Percentiles rank a stretch among this genome's conserved stretches.
Conservation (phyloP, 148 eudicot species). For the Rhododendron kiyosumense region DNA sequence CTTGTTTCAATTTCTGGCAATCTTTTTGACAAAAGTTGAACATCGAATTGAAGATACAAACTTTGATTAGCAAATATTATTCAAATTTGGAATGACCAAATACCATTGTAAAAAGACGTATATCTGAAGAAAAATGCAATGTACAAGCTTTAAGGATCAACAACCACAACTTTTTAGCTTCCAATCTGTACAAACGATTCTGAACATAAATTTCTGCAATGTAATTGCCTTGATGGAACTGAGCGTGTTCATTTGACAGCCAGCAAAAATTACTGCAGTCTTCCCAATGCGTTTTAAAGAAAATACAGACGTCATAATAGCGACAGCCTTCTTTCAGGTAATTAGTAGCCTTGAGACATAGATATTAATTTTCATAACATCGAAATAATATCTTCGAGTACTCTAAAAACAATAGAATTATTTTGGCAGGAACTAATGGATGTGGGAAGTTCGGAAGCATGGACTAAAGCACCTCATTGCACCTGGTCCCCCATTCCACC, state of each 20-base stretch:
- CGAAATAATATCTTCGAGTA: neutral
- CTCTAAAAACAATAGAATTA: neutral
- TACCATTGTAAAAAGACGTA: neutral
- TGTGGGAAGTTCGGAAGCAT: slow-evolving; percentile 51
- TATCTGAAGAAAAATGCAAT: neutral
- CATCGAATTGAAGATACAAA: too few species aligned
- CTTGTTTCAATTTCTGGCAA: neutral
- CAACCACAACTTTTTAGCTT: neutral
- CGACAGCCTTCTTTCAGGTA: slow-evolving; percentile 96
- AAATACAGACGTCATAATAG: slow-evolving; percentile 66
- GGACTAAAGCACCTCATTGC: slow-evolving; percentile 77
- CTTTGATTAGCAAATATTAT: neutral
- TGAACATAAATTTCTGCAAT: neutral
- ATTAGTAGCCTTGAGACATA: slow-evolving; percentile 19
- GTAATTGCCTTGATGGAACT: neutral
- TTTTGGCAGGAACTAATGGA: slow-evolving; percentile 70
- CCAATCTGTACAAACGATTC: neutral
- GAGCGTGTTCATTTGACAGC: slow-evolving; percentile 40
- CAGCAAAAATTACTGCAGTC: slow-evolving; percentile 52
- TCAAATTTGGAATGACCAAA: neutral
- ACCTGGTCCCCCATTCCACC: slow-evolving; percentile 94
- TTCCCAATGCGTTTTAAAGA: slow-evolving; percentile 95
- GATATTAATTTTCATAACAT: neutral
- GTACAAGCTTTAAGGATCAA: neutral
- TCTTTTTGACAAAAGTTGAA: too few species aligned